A percentile compares a stretch with the other conserved stretches of the same genome.
phyloP scores from a whole-genome alignment of 805 yeast species.

The Diddensiella caesifluorescens region DNA sequence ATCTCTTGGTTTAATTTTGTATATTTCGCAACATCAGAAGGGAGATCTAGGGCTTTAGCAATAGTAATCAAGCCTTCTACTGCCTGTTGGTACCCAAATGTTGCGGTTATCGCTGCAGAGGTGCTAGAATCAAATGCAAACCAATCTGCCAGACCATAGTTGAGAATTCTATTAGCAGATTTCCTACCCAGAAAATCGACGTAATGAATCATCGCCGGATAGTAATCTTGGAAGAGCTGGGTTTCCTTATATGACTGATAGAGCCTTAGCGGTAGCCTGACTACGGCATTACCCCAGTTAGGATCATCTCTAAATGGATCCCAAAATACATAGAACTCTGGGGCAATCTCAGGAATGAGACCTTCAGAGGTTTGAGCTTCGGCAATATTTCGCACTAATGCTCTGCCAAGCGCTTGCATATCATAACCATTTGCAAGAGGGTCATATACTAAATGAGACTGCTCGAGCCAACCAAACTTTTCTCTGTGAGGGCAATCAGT shows the following conservation, averaged over 20 bases:
- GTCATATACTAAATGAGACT: constrained; percentile 17
- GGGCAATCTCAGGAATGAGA: constrained; percentile 15
- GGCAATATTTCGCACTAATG: not conserved
- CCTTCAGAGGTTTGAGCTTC: constrained; percentile 2
- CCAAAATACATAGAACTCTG: constrained; percentile 20
- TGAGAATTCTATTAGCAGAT: not conserved
- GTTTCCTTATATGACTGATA: constrained; percentile 37
- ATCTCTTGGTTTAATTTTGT: not conserved
- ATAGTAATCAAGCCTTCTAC: not conserved
- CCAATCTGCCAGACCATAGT: constrained; percentile 5
- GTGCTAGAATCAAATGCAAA: constrained; percentile 1
- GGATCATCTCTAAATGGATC: constrained; percentile 19
- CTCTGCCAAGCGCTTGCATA: constrained; percentile 1
- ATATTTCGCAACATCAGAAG: not conserved
- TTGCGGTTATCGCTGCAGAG: constrained; percentile 3
- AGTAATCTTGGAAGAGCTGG: not conserved
- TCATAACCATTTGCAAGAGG: not conserved
- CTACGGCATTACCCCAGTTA: constrained; percentile 22
- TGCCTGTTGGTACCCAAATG: constrained; percentile 4
- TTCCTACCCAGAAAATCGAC: not conserved
- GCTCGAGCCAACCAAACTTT: constrained; percentile 26
- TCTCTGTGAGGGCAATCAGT: constrained; percentile 29
- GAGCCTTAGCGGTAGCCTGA: constrained; percentile 30
- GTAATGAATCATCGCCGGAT: not conserved
- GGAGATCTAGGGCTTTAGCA: not conserved